phyloP scores from a whole-genome alignment of 805 yeast species.

The Cyberlindnera maritima region DNA sequence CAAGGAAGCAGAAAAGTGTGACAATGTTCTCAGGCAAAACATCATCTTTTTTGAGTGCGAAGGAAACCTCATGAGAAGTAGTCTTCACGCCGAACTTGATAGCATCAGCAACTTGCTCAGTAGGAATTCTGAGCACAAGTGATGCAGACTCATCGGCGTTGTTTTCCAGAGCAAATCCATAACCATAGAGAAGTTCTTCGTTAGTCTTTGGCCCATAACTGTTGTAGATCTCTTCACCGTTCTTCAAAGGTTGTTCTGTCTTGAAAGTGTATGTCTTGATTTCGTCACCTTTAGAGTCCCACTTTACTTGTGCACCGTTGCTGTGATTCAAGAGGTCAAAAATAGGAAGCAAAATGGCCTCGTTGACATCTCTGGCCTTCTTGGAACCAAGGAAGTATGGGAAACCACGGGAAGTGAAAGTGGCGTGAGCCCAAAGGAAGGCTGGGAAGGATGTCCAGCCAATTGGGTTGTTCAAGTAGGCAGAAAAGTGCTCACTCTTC shows the following conservation, averaged over 20 bases:
- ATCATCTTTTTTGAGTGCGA: constrained; percentile 33
- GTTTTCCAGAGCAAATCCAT: constrained; percentile 67
- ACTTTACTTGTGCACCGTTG: constrained; percentile 59
- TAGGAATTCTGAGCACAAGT: constrained; percentile 54
- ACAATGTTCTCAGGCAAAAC: constrained; percentile 45
- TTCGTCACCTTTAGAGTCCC: constrained; percentile 41
- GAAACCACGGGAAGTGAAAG: constrained; percentile 76
- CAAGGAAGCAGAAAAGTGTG: constrained; percentile 52
- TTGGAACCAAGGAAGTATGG: constrained; percentile 57
- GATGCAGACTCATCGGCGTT: constrained; percentile 59
- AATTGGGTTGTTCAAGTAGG: constrained; percentile 25
- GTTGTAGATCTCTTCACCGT: constrained; percentile 59
- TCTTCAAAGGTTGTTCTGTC: constrained; percentile 30
- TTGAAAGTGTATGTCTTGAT: constrained; percentile 38
- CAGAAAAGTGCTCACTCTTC: constrained; percentile 25
- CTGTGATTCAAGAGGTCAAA: constrained; percentile 76
- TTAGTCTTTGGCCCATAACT: constrained; percentile 89
- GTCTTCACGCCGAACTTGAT: constrained; percentile 37
- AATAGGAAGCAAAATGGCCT: constrained; percentile 73
- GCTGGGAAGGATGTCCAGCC: constrained; percentile 66
- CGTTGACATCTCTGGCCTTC: constrained; percentile 37
- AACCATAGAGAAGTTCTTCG: constrained; percentile 75
- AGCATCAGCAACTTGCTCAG: constrained; percentile 29
- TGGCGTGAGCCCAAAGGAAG: constrained; percentile 72
- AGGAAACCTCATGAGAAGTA: constrained; percentile 40